A percentile compares a stretch with the other conserved stretches of the same genome.
Conservation (phyloP, 129 eudicot species). For the Oenanthe sinensis region DNA sequence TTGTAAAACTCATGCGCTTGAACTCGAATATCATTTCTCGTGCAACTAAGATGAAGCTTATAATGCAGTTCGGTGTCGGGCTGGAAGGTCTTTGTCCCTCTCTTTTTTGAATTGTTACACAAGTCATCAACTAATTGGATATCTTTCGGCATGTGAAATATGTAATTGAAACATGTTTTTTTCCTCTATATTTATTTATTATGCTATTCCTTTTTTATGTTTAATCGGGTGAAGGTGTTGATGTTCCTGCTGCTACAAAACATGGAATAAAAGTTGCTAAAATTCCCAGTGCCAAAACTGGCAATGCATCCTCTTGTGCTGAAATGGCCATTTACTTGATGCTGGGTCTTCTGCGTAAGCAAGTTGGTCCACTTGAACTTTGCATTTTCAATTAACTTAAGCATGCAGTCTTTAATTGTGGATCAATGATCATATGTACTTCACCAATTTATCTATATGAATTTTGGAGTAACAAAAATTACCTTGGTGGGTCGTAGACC, state of each 20-base stretch:
- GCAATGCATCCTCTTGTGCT: conserved; percentile 97
- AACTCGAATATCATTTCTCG: conserved; percentile 54
- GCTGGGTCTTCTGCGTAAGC: conserved; percentile 88
- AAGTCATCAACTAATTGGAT: not conserved
- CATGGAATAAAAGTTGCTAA: conserved; percentile 84
- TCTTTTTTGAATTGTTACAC: not conserved
- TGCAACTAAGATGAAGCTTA: conserved; percentile 77
- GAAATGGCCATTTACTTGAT: conserved; percentile 94
- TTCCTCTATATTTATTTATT: not conserved
- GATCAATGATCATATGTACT: too few relatives aligned
- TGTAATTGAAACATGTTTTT: not conserved
- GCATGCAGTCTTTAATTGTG: not conserved
- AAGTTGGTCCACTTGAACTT: conserved; percentile 42
- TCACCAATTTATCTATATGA: not conserved
- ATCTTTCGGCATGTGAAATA: not conserved
- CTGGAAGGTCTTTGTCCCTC: conserved; percentile 48
- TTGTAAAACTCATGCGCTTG: conserved; percentile 58
- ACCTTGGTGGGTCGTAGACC: not conserved
- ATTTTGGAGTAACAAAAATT: not conserved
- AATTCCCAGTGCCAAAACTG: conserved; percentile 66
- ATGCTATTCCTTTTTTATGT: not conserved
- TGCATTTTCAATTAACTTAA: not conserved
- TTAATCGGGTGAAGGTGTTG: conserved; percentile 53
- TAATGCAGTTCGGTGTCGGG: conserved; percentile 95
- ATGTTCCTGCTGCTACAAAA: conserved; percentile 60